These are phyloP conservation scores for Amaranthus tricolor DNA, from an alignment of 179 eudicot species.

Conservation along the genomic window DNA sequence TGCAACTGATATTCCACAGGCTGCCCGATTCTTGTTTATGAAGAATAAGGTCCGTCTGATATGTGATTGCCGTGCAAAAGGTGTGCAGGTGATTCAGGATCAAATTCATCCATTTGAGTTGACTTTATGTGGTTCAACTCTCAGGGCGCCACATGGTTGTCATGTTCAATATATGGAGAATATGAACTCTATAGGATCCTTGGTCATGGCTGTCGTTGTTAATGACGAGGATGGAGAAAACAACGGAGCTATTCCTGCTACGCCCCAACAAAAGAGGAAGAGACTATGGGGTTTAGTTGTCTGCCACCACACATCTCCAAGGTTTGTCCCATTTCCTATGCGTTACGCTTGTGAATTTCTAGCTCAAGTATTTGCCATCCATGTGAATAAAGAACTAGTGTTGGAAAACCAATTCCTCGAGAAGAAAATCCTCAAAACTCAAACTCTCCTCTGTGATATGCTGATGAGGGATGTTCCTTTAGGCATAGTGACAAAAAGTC, in stretches of 20 bases:
- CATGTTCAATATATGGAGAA: slow-evolving; percentile 93
- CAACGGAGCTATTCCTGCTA: slow-evolving; percentile 35
- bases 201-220: slow-evolving; percentile 92
- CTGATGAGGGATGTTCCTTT: slow-evolving; percentile 88
- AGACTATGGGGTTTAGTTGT: slow-evolving; percentile 96
- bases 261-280: slow-evolving; percentile 52
- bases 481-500: slow-evolving; percentile 78
- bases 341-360: slow-evolving; percentile 95
- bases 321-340: slow-evolving; percentile 94
- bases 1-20: slow-evolving; percentile 98
- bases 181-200: slow-evolving; percentile 92
- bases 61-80: slow-evolving; percentile 77
- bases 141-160: slow-evolving; percentile 93
- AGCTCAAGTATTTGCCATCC: slow-evolving; percentile 92
- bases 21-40: slow-evolving; percentile 87
- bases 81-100: slow-evolving; percentile 75
- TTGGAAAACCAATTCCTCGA: slow-evolving; percentile 78
- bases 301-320: slow-evolving; percentile 79
- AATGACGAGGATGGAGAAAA: slow-evolving; percentile 71
- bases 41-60: slow-evolving; percentile 96
- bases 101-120: slow-evolving; percentile 62
- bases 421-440: slow-evolving; percentile 91
- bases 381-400: slow-evolving; percentile 84
- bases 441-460: slow-evolving; percentile 88
- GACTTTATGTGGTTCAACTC: slow-evolving; percentile 89